Evolutionary conservation across 2,329 filamentous ascomycete genomes (phyloP).

Genomic region (Aspergillus novofumigatus): DNA sequence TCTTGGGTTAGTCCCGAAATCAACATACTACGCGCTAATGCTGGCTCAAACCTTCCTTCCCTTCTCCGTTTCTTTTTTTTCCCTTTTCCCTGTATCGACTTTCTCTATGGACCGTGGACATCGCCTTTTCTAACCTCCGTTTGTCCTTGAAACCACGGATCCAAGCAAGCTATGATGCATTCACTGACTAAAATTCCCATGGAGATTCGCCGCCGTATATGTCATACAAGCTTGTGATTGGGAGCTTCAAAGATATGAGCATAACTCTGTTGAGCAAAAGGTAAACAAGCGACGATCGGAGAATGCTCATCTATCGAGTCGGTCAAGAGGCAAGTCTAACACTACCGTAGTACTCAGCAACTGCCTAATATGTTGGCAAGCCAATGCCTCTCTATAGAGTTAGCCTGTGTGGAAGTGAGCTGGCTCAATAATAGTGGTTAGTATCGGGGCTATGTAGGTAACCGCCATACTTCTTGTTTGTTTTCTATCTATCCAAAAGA

Average conservation of each 20-base stretch:
- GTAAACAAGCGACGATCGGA: not conserved
- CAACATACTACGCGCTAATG: slow-evolving; percentile 6
- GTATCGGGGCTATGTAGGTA: not conserved
- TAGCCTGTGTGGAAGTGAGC: not conserved
- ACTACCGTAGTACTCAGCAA: not conserved
- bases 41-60: not conserved
- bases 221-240: not conserved
- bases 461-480: slow-evolving; percentile 9
- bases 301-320: not conserved
- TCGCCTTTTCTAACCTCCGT: not conserved
- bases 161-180: slow-evolving; percentile 11
- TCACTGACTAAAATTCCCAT: not conserved
- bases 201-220: slow-evolving; percentile 1
- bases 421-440: not conserved
- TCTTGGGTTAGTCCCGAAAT: slow-evolving; percentile 7
- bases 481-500: slow-evolving; percentile 10
- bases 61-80: not conserved
- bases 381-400: not conserved
- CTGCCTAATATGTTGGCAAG: not conserved
- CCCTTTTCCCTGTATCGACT: not conserved
- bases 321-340: not conserved
- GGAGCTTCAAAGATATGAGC: not conserved
- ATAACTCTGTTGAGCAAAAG: not conserved
- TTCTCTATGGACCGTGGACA: not conserved
- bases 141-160: slow-evolving; percentile 11